Conservation (phyloP, 129 eudicot species). For the Flaveria robusta region DNA sequence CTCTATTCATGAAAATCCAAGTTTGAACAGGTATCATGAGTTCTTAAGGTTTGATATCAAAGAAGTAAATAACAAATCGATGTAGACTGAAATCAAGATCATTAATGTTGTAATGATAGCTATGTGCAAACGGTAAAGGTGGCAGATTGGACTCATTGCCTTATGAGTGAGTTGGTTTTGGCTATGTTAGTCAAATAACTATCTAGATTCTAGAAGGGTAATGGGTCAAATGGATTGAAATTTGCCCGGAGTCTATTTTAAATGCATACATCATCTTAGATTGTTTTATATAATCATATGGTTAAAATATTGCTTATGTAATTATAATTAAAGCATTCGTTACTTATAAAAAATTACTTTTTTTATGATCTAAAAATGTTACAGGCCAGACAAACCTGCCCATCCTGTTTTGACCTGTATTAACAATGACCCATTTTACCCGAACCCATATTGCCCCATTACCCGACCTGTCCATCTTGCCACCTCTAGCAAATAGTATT, state of each 20-base stretch:
- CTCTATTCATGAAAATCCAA: not conserved
- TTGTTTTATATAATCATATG: not conserved
- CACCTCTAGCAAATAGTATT: not conserved
- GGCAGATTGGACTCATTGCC: not conserved
- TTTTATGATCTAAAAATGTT: not conserved
- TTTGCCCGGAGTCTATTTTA: not conserved
- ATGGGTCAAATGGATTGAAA: not conserved
- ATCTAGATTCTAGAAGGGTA: not conserved
- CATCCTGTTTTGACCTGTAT: not conserved
- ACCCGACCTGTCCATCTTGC: conserved; percentile 6
- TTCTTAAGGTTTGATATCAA: conserved; percentile 8
- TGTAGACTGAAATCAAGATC: conserved; percentile 9
- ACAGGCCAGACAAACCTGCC: not conserved
- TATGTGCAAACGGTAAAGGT: not conserved
- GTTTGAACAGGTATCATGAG: conserved; percentile 19
- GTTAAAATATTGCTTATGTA: not conserved
- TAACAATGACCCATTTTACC: conserved; percentile 1
- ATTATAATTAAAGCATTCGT: not conserved
- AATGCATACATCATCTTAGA: not conserved
- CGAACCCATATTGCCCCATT: not conserved
- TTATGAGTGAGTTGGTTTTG: not conserved
- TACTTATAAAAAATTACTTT: not conserved
- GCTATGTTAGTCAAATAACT: not conserved
- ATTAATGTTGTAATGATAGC: not conserved
- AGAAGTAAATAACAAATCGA: not conserved